Evolutionary conservation across 441 rosid genomes (phyloP).

Genomic region (Pelargonium australe): DNA sequence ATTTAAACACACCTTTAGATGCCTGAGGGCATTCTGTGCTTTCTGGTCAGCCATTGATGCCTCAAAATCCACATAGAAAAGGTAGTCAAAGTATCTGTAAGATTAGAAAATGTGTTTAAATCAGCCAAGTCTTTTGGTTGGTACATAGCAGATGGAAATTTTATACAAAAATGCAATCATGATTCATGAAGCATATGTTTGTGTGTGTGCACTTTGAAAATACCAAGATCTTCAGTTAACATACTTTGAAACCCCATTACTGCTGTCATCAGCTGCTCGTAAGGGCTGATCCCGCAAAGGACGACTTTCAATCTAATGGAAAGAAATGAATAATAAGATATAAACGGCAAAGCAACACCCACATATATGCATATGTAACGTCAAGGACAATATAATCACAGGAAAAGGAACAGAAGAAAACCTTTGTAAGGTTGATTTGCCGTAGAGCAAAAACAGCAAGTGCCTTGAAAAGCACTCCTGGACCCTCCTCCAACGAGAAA

Average conservation of each 20-base stretch:
- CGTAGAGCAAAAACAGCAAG: constrained; percentile 94
- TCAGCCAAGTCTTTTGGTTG: too few relatives aligned
- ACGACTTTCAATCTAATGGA: constrained; percentile 86
- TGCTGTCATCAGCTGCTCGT: constrained; percentile 57
- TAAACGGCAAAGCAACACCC: constrained; percentile 14
- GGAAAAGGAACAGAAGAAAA: constrained; percentile 10
- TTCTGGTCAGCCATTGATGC: constrained; percentile 94
- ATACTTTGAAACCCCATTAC: constrained; percentile 46
- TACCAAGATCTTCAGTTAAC: constrained; percentile 5
- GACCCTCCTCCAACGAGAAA: constrained; percentile 94
- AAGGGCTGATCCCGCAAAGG: constrained; percentile 68
- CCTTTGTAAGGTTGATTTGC: constrained; percentile 86
- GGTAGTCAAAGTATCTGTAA: constrained; percentile 78
- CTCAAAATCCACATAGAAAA: constrained; percentile 95
- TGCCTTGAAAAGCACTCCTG: constrained; percentile 95
- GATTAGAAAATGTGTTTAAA: constrained; percentile 11
- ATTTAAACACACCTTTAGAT: constrained; percentile 51
- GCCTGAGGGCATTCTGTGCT: constrained; percentile 88
- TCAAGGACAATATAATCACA: neutral
- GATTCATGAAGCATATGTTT: neutral
- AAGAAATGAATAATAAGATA: constrained; percentile 20
- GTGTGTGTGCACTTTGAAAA: neutral
- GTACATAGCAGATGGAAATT: neutral
- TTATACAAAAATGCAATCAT: neutral
- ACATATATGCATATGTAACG: constrained; percentile 7